Evolutionary conservation across 1,139 yeast genomes (phyloP).

Genomic region (Blastobotrys petasosporus): DNA sequence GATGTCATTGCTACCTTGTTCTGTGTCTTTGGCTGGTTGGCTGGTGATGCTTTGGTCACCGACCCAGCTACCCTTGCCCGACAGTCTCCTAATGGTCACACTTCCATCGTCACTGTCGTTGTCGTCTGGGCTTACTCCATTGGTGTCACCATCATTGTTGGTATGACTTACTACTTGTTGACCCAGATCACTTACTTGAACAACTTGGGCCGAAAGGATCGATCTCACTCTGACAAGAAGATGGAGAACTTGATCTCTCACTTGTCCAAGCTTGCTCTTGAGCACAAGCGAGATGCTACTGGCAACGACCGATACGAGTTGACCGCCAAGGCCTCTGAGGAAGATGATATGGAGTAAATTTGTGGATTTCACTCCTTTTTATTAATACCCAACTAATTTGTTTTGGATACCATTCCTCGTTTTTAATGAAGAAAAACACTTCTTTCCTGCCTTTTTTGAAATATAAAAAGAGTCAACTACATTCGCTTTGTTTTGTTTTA

Average conservation of each 20-base stretch:
- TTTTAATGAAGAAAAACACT: too few species aligned
- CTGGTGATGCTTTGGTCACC: slow-evolving; percentile 38
- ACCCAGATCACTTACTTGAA: slow-evolving; percentile 28
- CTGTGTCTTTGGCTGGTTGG: slow-evolving; percentile 95
- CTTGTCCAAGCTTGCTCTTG: slow-evolving; percentile 35
- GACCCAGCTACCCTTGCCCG: slow-evolving; percentile 28
- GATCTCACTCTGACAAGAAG: slow-evolving; percentile 29
- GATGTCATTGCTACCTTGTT: slow-evolving; percentile 88
- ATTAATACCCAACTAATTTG: too few species aligned
- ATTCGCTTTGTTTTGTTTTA: too few species aligned
- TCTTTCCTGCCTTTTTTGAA: too few species aligned
- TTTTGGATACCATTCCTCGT: too few species aligned
- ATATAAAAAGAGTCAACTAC: too few species aligned
- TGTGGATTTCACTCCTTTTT: too few species aligned
- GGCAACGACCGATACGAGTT: slow-evolving; percentile 32
- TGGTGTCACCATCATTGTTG: slow-evolving; percentile 93
- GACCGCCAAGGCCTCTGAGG: slow-evolving; percentile 31
- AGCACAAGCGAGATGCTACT: slow-evolving; percentile 32
- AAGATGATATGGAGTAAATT: slow-evolving; percentile 32
- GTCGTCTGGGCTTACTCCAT: slow-evolving; percentile 93
- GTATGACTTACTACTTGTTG: slow-evolving; percentile 92
- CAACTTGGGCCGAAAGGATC: slow-evolving; percentile 32
- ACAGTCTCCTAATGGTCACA: slow-evolving; percentile 69
- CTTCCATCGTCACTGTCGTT: slow-evolving; percentile 89
- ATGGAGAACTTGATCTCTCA: slow-evolving; percentile 35